Evolutionary conservation across 306 rosid species (phyloP).

Genomic region (Ammopiptanthus mongolicus): DNA sequence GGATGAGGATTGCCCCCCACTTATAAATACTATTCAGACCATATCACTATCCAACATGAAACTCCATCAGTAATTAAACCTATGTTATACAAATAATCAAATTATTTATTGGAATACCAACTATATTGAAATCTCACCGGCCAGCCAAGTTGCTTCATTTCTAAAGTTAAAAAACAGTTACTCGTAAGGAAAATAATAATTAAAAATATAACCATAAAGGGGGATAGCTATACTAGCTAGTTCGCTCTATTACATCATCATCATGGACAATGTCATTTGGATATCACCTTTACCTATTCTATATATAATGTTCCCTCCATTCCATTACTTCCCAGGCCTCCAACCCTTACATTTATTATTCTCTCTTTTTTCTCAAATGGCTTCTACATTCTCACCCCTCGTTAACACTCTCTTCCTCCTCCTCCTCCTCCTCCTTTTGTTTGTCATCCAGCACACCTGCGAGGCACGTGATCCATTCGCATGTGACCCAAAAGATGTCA

Average conservation of each 20-base stretch:
- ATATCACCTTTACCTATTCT: neutral
- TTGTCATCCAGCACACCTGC: neutral
- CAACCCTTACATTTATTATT: neutral
- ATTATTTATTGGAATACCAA: neutral
- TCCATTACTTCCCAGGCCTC: neutral
- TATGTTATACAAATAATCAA: too few species aligned
- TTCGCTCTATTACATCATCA: neutral
- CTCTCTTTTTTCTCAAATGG: constrained; percentile 22
- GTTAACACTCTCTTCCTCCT: neutral
- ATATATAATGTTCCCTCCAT: constrained; percentile 24
- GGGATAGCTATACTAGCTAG: neutral
- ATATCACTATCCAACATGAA: too few species aligned
- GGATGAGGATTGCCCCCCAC: too few species aligned
- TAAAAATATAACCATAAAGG: constrained; percentile 16
- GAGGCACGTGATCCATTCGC: constrained; percentile 59
- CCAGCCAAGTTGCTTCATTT: constrained; percentile 20
- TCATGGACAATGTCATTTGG: neutral
- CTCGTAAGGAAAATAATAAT: neutral
- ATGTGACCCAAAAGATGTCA: constrained; percentile 49
- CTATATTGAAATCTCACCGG: constrained; percentile 27
- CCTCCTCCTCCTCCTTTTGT: constrained; percentile 9
- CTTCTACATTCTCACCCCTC: constrained; percentile 11
- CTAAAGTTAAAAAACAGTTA: too few species aligned
- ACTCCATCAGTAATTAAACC: too few species aligned
- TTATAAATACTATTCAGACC: too few species aligned